A percentile compares a stretch with the other conserved stretches of the same genome.
Conservation (phyloP, 129 eudicot genomes). For the Dittrichia graveolens region DNA sequence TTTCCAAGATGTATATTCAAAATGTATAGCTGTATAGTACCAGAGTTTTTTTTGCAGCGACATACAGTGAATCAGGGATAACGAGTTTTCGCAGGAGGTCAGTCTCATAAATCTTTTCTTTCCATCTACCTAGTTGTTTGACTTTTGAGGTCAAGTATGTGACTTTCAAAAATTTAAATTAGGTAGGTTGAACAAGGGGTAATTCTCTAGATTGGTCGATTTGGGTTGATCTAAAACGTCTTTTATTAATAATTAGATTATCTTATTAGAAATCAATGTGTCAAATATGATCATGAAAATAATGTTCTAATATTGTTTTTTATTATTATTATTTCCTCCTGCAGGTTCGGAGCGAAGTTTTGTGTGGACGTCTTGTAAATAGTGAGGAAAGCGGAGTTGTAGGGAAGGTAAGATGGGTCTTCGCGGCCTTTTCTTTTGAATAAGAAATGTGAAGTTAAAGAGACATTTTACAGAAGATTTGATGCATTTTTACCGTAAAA, state of each 20-base stretch:
- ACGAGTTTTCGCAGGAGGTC: constrained; percentile 20
- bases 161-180: too few relatives aligned
- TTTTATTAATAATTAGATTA: too few relatives aligned
- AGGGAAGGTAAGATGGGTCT: constrained; percentile 17
- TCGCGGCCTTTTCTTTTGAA: constrained; percentile 3
- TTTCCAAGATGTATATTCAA: constrained; percentile 16
- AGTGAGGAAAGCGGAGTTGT: constrained; percentile 5
- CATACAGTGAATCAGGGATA: constrained; percentile 6
- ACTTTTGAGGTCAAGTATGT: too few relatives aligned
- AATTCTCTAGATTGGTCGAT: too few relatives aligned
- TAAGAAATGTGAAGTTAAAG: constrained; percentile 6
- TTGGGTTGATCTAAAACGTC: too few relatives aligned
- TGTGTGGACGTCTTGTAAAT: constrained; percentile 2
- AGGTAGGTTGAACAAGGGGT: too few relatives aligned
- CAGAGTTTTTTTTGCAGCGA: constrained; percentile 4
- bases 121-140: too few relatives aligned
- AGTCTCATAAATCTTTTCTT: constrained; percentile 5
- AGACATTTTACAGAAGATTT: neutral
- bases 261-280: neutral
- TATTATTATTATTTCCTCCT: neutral
- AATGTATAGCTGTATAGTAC: constrained; percentile 21
- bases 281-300: neutral
- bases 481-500: neutral
- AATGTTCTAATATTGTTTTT: neutral
- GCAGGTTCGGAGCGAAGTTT: neutral